A percentile compares a stretch with the other conserved stretches of the same genome.
Evolutionary conservation across 441 rosid species (phyloP).

Genomic region (Pelargonium myrrhifolium): DNA sequence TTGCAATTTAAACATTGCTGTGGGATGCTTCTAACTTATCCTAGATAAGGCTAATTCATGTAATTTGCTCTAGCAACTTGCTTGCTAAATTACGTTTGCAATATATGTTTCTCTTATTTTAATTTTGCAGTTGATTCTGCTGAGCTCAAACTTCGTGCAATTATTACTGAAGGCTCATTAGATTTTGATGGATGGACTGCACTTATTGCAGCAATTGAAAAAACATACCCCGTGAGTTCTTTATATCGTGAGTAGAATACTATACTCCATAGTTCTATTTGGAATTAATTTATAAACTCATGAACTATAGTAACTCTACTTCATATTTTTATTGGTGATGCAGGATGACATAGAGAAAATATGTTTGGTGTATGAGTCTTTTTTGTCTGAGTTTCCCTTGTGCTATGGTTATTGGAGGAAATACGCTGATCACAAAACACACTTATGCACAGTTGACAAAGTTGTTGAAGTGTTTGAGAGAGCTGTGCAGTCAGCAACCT

Average conservation of each 20-base stretch:
- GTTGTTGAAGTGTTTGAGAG: conserved; percentile 67
- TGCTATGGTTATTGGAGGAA: conserved; percentile 88
- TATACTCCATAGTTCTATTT: neutral
- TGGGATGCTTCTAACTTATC: neutral
- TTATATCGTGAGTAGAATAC: neutral
- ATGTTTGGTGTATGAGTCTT: conserved; percentile 59
- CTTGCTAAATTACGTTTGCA: neutral
- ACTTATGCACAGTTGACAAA: conserved; percentile 46
- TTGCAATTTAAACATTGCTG: neutral
- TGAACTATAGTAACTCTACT: conserved; percentile 5
- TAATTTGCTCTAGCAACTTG: neutral
- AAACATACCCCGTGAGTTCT: conserved; percentile 40
- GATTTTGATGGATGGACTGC: conserved; percentile 73
- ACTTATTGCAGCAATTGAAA: conserved; percentile 57
- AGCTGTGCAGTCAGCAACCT: conserved; percentile 65
- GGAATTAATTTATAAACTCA: neutral
- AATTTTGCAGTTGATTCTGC: conserved; percentile 34
- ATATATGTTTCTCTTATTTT: too few relatives aligned
- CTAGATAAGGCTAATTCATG: neutral
- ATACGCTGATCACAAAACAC: conserved; percentile 53
- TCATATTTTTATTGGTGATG: neutral
- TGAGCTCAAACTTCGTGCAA: conserved; percentile 35
- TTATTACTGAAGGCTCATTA: conserved; percentile 36
- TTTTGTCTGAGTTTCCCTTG: conserved; percentile 71
- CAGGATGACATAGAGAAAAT: conserved; percentile 64